phyloP scores from a whole-genome alignment of 495 filamentous ascomycete genomes.

The Talaromyces liani region DNA sequence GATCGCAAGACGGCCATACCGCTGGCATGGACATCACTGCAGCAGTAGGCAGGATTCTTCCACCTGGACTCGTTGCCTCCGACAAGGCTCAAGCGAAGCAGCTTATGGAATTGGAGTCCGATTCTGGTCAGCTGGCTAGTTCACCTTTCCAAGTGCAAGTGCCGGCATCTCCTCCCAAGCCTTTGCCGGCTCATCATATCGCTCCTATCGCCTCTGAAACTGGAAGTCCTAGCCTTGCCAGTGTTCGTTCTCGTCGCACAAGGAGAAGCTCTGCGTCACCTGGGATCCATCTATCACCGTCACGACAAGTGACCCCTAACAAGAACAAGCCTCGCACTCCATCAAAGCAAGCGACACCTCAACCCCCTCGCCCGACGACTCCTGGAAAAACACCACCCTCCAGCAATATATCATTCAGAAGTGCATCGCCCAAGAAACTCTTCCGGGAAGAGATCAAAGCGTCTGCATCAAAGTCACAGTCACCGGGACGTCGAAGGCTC shows the following conservation, averaged over 20 bases:
- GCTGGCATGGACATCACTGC: constrained; percentile 55
- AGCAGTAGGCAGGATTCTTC: constrained; percentile 50
- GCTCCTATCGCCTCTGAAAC: constrained; percentile 47
- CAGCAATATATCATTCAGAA: constrained; percentile 34
- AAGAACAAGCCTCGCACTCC: constrained; percentile 33
- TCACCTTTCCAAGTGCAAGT: constrained; percentile 44
- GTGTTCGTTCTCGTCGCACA: constrained; percentile 44
- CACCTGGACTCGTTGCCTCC: constrained; percentile 26
- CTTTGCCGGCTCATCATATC: constrained; percentile 25
- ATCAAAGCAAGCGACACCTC: constrained; percentile 45
- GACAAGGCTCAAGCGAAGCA: constrained; percentile 46
- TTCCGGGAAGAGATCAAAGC: constrained; percentile 41
- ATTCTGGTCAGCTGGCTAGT: constrained; percentile 45
- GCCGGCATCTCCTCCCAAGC: constrained; percentile 22
- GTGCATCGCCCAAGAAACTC: constrained; percentile 48
- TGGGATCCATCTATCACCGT: constrained; percentile 15
- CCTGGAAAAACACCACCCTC: constrained; percentile 47
- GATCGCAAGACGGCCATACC: constrained; percentile 39
- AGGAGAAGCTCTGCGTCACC: constrained; percentile 36
- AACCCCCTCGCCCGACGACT: constrained; percentile 41
- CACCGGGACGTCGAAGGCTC: constrained; percentile 36
- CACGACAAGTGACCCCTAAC: constrained; percentile 25
- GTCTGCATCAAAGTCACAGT: constrained; percentile 27
- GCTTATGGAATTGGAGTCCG: constrained; percentile 52
- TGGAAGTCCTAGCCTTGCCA: constrained; percentile 52